Evolutionary conservation across 1,284 basidiomycete genomes (phyloP).

Genomic region (Earliella scabrosa): DNA sequence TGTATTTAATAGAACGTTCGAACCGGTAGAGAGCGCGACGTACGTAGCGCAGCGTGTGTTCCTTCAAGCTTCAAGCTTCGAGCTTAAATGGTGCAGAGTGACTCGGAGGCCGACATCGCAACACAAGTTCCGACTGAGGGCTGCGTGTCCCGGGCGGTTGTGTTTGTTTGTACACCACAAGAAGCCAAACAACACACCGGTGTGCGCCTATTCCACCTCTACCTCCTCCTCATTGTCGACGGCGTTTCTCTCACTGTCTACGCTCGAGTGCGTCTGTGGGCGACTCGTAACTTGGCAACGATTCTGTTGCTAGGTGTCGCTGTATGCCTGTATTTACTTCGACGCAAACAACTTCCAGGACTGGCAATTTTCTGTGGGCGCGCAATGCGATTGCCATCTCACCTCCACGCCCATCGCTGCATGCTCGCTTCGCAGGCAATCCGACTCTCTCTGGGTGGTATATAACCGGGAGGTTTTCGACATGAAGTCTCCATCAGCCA

Average conservation of each 20-base stretch:
- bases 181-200: constrained; percentile 3
- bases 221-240: background rate
- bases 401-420: background rate
- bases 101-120: too few relatives aligned
- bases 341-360: constrained; percentile 4
- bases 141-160: too few relatives aligned
- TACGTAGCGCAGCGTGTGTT: too few relatives aligned
- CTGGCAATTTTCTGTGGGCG: constrained; percentile 5
- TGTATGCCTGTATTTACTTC: constrained; percentile 3
- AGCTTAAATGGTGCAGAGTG: too few relatives aligned
- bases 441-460: background rate
- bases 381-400: constrained; percentile 8
- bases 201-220: background rate
- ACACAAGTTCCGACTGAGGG: too few relatives aligned
- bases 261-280: background rate
- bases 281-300: constrained; percentile 5
- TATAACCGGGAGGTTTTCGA: background rate
- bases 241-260: background rate
- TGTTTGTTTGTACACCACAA: constrained; percentile 4
- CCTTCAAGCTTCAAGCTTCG: too few relatives aligned
- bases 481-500: constrained; percentile 6
- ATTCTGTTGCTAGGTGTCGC: background rate
- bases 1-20: too few relatives aligned
- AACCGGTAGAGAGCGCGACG: too few relatives aligned
- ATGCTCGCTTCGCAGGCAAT: constrained; percentile 3